phyloP scores from a whole-genome alignment of 768 basidiomycete species.

The Agaricus bisporus region DNA sequence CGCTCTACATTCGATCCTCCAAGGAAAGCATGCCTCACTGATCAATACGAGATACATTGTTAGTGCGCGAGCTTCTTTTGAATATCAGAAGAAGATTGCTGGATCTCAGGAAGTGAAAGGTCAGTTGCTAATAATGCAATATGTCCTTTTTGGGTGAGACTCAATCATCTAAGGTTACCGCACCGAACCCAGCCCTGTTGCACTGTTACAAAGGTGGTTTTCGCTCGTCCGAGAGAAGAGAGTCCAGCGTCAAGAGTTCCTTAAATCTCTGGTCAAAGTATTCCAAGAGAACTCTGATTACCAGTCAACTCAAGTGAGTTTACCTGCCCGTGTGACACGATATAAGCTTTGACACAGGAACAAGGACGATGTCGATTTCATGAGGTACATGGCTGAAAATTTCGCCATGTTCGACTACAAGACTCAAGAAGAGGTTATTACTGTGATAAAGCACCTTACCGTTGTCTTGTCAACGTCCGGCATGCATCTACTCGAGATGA shows the following conservation, averaged over 20 bases:
- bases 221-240: constrained; percentile 88
- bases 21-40: constrained; percentile 84
- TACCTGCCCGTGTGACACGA: constrained; percentile 1
- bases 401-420: constrained; percentile 91
- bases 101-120: constrained; percentile 45
- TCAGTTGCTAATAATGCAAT: constrained; percentile 17
- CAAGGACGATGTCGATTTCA: constrained; percentile 80
- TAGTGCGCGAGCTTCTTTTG: constrained; percentile 76
- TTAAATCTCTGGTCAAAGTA: constrained; percentile 74
- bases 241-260: constrained; percentile 76
- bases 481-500: constrained; percentile 70
- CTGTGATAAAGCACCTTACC: constrained; percentile 77
- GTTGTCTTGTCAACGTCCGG: constrained; percentile 72
- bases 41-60: constrained; percentile 80
- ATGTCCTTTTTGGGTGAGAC: background rate
- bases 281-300: constrained; percentile 68
- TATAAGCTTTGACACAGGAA: background rate
- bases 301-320: constrained; percentile 62
- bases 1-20: constrained; percentile 73
- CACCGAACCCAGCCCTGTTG: constrained; percentile 54
- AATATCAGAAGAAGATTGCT: constrained; percentile 66
- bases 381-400: constrained; percentile 93
- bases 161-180: constrained; percentile 49
- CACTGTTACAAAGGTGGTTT: constrained; percentile 88
- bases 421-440: constrained; percentile 87